Evolutionary conservation across 257 asterid genomes (phyloP), one percentile per base, ranked within the genome.

Genomic region (Solanum pinnatisectum): DNA sequence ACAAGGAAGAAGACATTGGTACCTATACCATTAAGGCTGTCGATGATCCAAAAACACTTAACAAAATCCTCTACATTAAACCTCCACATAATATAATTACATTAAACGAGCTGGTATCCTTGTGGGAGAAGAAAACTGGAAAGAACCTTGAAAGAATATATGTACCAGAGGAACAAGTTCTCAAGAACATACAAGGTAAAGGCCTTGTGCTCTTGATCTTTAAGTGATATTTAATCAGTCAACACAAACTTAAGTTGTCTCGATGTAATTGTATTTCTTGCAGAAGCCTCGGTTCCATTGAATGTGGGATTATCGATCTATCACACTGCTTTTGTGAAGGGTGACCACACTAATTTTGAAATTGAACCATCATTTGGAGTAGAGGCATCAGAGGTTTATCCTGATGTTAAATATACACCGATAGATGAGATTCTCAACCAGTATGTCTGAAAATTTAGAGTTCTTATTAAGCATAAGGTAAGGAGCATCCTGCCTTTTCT

Each of bases 101-200:
- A 0, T 91, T 94, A 85, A 95, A 95, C 36, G 95, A 95, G 39
- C 42, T 93, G 16, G 94, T 91, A 86, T 93, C 92, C 25, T 74
- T 91, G 18, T 95, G 98, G 98, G 98, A 96, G 98, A 94, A 94
- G 88, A 92, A 90, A 93, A 93, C 92, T 20, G 98, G 96, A 1
- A 94, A 92, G 87, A 92, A 93, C 35, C 92, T 96, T 8, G 93
- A 94, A 87, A 96, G 92, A 40, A 86, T 76, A 35, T 93, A 92
- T 70, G 86, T 93, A 8, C 79, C 95, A 0, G 96, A 93, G 89
- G 98, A 95, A 59, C 93, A 92, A 88, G 73, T 94, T 70, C 73
- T 95, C 63, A 95, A 93, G 68, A 91, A 91, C 82, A 94, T 95
- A 10, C 87, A 91, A 88, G 98, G 98, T 93, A 9, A 70, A 83